These are phyloP conservation scores for Fusarium coffeatum DNA, from an alignment of 2,329 filamentous ascomycete genomes.

Conservation along the genomic window DNA sequence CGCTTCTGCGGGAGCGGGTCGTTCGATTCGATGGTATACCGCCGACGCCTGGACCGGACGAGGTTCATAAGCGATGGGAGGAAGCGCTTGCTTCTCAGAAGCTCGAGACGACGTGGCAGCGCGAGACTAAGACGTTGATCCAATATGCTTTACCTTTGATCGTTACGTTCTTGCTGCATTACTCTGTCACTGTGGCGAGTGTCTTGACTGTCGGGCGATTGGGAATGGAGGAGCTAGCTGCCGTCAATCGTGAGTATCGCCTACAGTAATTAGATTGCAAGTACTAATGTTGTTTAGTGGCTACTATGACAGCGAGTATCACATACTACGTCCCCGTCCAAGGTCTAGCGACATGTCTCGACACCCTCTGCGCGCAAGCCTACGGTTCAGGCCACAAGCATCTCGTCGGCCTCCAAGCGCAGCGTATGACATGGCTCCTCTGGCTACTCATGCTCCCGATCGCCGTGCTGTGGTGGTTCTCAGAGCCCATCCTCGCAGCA, in stretches of 20 bases:
- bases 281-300: conserved; percentile 40
- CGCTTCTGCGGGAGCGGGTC: background rate
- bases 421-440: conserved; percentile 81
- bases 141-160: conserved; percentile 76
- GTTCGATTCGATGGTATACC: conserved; percentile 18
- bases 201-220: conserved; percentile 80
- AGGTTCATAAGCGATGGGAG: conserved; percentile 67
- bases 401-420: conserved; percentile 83
- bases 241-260: conserved; percentile 50
- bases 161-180: conserved; percentile 77
- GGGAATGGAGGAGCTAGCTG: conserved; percentile 67
- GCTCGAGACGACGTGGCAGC: conserved; percentile 88
- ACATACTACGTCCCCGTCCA: conserved; percentile 80
- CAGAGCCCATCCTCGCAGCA: conserved; percentile 68
- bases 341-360: conserved; percentile 84
- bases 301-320: conserved; percentile 81
- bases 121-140: conserved; percentile 82
- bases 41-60: conserved; percentile 24
- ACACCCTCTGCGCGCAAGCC: conserved; percentile 91
- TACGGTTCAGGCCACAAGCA: conserved; percentile 89
- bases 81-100: conserved; percentile 81
- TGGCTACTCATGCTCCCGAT: conserved; percentile 78
- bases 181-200: conserved; percentile 79
- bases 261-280: fast-evolving
- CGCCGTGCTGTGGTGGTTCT: conserved; percentile 73